Evolutionary conservation across 805 yeast genomes (phyloP).

Genomic region (Metschnikowia noctiluminum): DNA sequence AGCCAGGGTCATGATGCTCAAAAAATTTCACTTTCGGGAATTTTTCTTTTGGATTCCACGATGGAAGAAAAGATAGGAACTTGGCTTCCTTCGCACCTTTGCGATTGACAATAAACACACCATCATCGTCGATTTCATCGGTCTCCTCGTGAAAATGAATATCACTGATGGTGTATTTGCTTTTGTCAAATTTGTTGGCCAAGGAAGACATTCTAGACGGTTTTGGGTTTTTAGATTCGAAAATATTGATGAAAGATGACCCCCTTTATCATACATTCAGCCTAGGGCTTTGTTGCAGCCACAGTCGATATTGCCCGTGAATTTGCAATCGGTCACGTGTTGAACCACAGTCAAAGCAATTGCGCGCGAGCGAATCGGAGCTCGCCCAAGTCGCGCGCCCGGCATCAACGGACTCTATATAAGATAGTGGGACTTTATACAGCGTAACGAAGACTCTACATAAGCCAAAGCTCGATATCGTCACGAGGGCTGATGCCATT

Average conservation of each 20-base stretch:
- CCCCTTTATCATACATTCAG: not conserved
- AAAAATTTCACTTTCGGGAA: slow-evolving; percentile 27
- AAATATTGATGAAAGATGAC: not conserved
- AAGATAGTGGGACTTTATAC: not conserved
- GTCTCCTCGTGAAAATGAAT: slow-evolving; percentile 14
- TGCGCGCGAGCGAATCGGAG: not conserved
- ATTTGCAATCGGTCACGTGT: slow-evolving; percentile 12
- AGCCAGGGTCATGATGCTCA: slow-evolving; percentile 29
- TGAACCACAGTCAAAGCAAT: slow-evolving; percentile 5
- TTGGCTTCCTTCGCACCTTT: slow-evolving; percentile 26
- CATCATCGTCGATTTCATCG: slow-evolving; percentile 31
- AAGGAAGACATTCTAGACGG: not conserved
- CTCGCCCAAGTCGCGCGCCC: not conserved
- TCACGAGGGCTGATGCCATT: not conserved
- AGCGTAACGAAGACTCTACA: not conserved
- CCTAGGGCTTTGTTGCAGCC: slow-evolving; percentile 5
- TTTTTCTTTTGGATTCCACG: slow-evolving; percentile 32
- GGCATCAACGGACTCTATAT: not conserved
- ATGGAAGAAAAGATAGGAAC: slow-evolving; percentile 28
- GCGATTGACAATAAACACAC: slow-evolving; percentile 27
- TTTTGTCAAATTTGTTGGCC: slow-evolving; percentile 7
- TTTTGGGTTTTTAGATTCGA: too few species aligned
- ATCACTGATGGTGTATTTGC: slow-evolving; percentile 8
- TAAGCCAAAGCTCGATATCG: not conserved
- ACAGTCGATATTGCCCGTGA: slow-evolving; percentile 2